Evolutionary conservation across 345 rosid genomes (phyloP).

Genomic region (Acer campestre): DNA sequence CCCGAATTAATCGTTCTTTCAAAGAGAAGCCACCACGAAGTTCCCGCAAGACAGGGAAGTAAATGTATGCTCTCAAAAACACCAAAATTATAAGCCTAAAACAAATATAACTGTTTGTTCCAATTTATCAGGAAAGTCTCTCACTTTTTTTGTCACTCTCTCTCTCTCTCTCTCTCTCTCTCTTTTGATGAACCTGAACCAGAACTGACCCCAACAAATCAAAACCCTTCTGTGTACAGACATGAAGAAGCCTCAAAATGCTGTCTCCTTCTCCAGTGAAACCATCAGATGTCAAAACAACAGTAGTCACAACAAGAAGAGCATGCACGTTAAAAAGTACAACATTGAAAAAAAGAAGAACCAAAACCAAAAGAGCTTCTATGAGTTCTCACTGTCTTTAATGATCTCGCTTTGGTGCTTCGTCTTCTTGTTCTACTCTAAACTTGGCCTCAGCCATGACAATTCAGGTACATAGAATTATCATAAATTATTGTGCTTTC

Average conservation of each 20-base stretch:
- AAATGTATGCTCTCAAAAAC: background rate
- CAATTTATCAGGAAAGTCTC: background rate
- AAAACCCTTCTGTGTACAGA: constrained; percentile 14
- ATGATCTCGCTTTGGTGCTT: constrained; percentile 66
- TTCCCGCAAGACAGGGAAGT: constrained; percentile 21
- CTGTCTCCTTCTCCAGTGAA: constrained; percentile 20
- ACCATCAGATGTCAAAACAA: constrained; percentile 25
- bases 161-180: background rate
- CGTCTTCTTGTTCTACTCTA: constrained; percentile 57
- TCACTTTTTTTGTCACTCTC: background rate
- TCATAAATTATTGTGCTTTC: background rate
- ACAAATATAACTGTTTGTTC: background rate
- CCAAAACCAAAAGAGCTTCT: constrained; percentile 23
- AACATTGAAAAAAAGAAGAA: background rate
- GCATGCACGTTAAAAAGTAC: background rate
- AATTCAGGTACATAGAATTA: constrained; percentile 46
- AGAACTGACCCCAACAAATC: background rate
- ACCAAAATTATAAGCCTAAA: background rate
- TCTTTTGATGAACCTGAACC: background rate
- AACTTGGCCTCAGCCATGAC: constrained; percentile 67
- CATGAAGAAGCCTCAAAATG: constrained; percentile 44
- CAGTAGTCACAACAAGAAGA: constrained; percentile 10
- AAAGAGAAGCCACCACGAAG: constrained; percentile 14
- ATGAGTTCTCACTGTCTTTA: constrained; percentile 58
- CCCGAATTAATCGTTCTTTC: constrained; percentile 20